phyloP scores from a whole-genome alignment of 192 early-diverging fungal species.

The Mortierella hygrophila region DNA sequence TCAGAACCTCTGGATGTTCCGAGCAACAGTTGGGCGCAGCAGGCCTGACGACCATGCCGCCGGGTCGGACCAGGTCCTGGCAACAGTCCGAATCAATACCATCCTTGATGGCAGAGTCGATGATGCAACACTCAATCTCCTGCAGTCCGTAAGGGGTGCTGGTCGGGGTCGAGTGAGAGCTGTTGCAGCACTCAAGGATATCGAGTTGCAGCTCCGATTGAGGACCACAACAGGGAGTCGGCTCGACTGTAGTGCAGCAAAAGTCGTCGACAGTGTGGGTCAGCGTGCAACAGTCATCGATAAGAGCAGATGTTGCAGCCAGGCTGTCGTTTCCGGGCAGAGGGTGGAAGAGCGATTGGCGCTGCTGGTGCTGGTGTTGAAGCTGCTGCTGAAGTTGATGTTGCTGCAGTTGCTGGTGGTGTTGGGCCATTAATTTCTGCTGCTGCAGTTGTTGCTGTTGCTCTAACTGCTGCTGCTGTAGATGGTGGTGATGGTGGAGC shows the following conservation, averaged over 20 bases:
- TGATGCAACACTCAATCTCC: constrained; percentile 47
- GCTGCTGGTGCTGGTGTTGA: constrained; percentile 18
- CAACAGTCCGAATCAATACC: constrained; percentile 50
- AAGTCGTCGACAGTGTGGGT: constrained; percentile 41
- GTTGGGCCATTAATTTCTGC: not conserved
- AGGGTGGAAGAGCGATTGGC: not conserved
- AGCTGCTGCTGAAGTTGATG: not conserved
- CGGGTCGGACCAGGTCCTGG: constrained; percentile 35
- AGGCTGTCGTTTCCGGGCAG: not conserved
- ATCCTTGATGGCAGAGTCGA: constrained; percentile 37
- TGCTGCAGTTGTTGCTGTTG: constrained; percentile 20
- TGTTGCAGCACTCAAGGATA: constrained; percentile 28
- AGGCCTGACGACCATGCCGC: constrained; percentile 4
- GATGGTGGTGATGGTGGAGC: constrained; percentile 46
- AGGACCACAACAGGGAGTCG: constrained; percentile 41
- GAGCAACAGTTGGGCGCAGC: constrained; percentile 38
- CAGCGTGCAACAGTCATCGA: constrained; percentile 43
- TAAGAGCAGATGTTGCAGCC: not conserved
- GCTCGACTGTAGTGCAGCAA: constrained; percentile 46
- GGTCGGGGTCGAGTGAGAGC: constrained; percentile 6
- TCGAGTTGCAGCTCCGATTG: constrained; percentile 26
- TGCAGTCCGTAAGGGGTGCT: constrained; percentile 22
- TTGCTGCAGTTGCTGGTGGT: constrained; percentile 7
- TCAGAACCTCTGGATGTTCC: constrained; percentile 44
- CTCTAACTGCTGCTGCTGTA: constrained; percentile 24